Conservation (phyloP, 768 basidiomycete genomes). For the Sutorius australiensis region DNA sequence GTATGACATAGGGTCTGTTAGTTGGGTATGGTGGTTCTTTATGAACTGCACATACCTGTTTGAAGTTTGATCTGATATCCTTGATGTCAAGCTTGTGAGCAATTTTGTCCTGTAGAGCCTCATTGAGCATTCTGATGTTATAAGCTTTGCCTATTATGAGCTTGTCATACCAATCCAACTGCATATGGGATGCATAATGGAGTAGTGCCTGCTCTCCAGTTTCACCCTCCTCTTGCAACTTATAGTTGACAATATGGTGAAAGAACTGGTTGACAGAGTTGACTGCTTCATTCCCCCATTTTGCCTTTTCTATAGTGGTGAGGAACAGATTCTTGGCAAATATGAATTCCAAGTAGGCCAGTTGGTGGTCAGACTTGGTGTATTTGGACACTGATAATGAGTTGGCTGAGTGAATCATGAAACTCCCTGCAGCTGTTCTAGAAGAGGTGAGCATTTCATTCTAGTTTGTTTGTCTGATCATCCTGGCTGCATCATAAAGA, state of each 20-base stretch:
- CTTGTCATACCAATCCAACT: background rate
- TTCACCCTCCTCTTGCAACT: background rate
- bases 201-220: background rate
- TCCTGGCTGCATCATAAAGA: no score
- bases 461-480: no score
- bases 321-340: background rate
- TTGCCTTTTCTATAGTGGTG: background rate
- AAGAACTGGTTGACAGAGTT: background rate
- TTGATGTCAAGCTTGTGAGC: background rate
- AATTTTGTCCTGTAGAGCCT: background rate
- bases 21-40: background rate
- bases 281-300: background rate
- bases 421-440: no score
- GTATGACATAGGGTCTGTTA: no score
- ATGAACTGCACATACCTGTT: background rate
- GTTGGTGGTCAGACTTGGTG: background rate
- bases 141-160: background rate
- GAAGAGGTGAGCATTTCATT: no score
- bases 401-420: background rate
- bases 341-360: background rate
- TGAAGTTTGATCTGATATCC: background rate
- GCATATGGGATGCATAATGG: background rate
- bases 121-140: background rate
- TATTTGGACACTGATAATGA: background rate
- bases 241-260: background rate